Evolutionary conservation across 2,329 filamentous ascomycete species (phyloP), one percentile per base, ranked within the genome.

Genomic region (Metarhizium sp.): DNA sequence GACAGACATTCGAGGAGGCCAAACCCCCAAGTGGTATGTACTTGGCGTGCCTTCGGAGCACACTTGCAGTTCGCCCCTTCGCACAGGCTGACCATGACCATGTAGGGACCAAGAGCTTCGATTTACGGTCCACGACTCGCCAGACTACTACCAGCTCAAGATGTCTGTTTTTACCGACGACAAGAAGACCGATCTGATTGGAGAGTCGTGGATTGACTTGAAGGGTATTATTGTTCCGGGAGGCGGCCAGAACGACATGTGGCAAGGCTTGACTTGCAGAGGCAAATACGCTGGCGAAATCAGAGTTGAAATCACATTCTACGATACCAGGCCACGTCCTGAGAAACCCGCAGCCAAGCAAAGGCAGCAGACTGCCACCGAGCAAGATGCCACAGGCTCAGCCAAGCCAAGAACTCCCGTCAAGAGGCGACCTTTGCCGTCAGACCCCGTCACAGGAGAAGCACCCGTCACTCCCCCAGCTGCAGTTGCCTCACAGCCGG

Each of bases 161-260:
- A 80, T 97, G 16, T 96, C 92, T 2, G 83, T 97, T 6, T 99
- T 99, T 75, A 96, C 96, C 68, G 94, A 99, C 66, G 94, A 99
- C 73, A 97, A 96, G 76, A 95, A 88, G 75, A 97, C 92, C 0
- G 94, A 99, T 62, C 73, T 99, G 60, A 96, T 99, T 64, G 94
- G 94, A 61, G 94, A 99, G 72, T 85, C 89, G 6, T 96, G 90
- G 86, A 82, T 97, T 57, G 87, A 89, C 66, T 78, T 99, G 57
- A 84, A 85, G 62, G 80, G 84, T 62, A 88, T 99, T 63, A 81
- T 99, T 59, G 79, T 92, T 20, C 78, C 85, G 2, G 92, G 94
- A 50, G 94, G 94, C 51, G 92, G 94, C n/a, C 90, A 96, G 72
- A 91, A 82, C 66, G 94, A 99, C 71, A 77, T 90, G 55, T 99